Evolutionary conservation across 768 basidiomycete species (phyloP).

Genomic region (Podaxis carcinomalis): DNA sequence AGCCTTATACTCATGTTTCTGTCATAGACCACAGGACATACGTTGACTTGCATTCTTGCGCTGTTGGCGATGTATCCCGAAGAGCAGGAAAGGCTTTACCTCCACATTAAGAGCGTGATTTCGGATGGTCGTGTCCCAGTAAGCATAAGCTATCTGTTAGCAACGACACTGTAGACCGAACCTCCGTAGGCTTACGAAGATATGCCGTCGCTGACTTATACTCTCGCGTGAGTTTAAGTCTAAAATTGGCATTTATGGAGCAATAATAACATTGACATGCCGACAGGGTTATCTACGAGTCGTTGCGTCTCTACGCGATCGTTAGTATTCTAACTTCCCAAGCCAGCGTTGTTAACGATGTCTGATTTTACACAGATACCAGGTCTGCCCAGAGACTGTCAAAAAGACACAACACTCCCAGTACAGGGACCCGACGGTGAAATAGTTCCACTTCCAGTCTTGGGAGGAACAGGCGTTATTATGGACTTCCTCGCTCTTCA

Average conservation of each 20-base stretch:
- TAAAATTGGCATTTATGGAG: background rate
- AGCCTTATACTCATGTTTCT: background rate
- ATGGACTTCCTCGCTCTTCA: conserved; percentile 39
- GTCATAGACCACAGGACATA: conserved; percentile 34
- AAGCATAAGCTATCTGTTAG: conserved; percentile 1
- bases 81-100: conserved; percentile 38
- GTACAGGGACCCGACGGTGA: conserved; percentile 31
- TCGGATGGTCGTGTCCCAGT: conserved; percentile 17
- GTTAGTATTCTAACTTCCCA: conserved; percentile 21
- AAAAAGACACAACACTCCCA: conserved; percentile 40
- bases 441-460: conserved; percentile 33
- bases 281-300: conserved; percentile 45
- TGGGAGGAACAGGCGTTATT: conserved; percentile 32
- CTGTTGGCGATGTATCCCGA: conserved; percentile 38
- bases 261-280: background rate
- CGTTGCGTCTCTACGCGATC: conserved; percentile 42
- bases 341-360: background rate
- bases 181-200: conserved; percentile 14
- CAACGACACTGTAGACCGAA: background rate
- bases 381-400: conserved; percentile 37
- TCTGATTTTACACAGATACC: conserved; percentile 24
- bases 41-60: conserved; percentile 33
- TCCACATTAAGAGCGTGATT: conserved; percentile 30
- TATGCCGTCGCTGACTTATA: conserved; percentile 13
- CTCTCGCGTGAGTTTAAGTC: conserved; percentile 12